A percentile compares a stretch with the other conserved stretches of the same genome.
These are phyloP conservation scores for Microthlaspi erraticum DNA, from an alignment of 345 rosid genomes.

Conservation along the genomic window DNA sequence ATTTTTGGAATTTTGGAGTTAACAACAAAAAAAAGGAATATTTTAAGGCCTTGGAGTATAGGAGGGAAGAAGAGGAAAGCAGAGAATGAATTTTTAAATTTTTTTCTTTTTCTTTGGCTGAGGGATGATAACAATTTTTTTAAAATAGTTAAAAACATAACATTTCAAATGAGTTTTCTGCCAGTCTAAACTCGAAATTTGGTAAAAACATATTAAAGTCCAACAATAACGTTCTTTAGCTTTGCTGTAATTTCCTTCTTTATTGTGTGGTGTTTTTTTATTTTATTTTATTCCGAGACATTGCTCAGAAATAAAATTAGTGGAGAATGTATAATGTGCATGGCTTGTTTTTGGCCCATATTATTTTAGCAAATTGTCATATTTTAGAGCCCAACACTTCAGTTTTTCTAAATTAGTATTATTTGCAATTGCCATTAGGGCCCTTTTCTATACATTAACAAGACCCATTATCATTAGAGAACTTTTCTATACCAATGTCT, in stretches of 20 bases:
- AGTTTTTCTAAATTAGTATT: not conserved
- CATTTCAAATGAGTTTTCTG: not conserved
- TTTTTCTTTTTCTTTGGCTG: too few species aligned
- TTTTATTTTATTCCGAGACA: not conserved
- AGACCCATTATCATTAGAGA: not conserved
- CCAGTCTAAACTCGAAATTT: not conserved
- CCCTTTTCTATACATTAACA: not conserved
- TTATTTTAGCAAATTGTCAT: not conserved
- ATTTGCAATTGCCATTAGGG: not conserved
- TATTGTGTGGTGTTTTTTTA: not conserved
- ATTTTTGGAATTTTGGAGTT: not conserved
- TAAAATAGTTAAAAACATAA: not conserved
- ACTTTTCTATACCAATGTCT: not conserved
- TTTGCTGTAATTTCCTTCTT: not conserved
- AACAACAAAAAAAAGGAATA: not conserved
- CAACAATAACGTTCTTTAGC: not conserved
- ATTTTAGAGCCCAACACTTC: not conserved
- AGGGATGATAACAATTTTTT: too few species aligned
- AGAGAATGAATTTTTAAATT: too few species aligned
- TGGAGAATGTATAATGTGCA: not conserved
- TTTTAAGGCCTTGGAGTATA: too few species aligned
- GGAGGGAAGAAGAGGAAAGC: too few species aligned
- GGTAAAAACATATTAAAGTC: not conserved
- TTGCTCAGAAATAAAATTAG: not conserved
- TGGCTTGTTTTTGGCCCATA: constrained; percentile 3